Percentiles rank a stretch among this genome's conserved stretches.
Evolutionary conservation across 1,139 yeast genomes (phyloP).

Genomic region (Hansenula lynferdii): DNA sequence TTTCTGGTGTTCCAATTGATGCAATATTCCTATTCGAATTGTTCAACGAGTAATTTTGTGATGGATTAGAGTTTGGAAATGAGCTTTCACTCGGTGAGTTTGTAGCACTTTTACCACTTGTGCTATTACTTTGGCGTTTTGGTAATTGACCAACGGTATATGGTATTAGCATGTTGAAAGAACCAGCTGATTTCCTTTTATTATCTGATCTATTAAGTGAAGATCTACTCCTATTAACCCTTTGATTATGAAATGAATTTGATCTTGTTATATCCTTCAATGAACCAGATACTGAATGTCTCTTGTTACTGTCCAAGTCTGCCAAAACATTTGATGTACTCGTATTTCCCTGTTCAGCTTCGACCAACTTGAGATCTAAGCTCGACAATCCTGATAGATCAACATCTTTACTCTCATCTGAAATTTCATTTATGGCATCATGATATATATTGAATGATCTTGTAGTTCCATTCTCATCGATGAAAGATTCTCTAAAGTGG

Average conservation of each 20-base stretch:
- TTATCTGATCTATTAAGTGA: background rate
- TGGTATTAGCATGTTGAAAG: background rate
- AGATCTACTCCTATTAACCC: background rate
- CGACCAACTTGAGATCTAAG: too few relatives aligned
- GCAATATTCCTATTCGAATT: background rate
- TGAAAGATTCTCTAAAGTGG: conserved; percentile 18
- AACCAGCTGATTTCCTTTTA: background rate
- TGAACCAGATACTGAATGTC: conserved; percentile 8
- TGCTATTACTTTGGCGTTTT: too few relatives aligned
- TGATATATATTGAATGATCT: conserved; percentile 17
- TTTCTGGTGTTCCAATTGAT: background rate
- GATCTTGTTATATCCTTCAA: conserved; percentile 4
- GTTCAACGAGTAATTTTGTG: too few relatives aligned
- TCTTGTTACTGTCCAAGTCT: conserved; percentile 12
- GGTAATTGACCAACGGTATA: too few relatives aligned
- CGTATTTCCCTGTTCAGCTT: too few relatives aligned
- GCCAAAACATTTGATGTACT: conserved; percentile 4
- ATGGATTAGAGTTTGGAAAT: too few relatives aligned
- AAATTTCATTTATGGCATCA: conserved; percentile 18
- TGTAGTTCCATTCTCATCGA: conserved; percentile 19
- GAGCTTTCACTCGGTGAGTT: too few relatives aligned
- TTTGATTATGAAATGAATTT: conserved; percentile 1
- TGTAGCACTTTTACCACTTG: too few relatives aligned
- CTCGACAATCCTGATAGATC: conserved; percentile 16
- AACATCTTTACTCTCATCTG: conserved; percentile 15